Evolutionary conservation across 2,329 filamentous ascomycete species (phyloP).

Genomic region (Penicillium polonicum): DNA sequence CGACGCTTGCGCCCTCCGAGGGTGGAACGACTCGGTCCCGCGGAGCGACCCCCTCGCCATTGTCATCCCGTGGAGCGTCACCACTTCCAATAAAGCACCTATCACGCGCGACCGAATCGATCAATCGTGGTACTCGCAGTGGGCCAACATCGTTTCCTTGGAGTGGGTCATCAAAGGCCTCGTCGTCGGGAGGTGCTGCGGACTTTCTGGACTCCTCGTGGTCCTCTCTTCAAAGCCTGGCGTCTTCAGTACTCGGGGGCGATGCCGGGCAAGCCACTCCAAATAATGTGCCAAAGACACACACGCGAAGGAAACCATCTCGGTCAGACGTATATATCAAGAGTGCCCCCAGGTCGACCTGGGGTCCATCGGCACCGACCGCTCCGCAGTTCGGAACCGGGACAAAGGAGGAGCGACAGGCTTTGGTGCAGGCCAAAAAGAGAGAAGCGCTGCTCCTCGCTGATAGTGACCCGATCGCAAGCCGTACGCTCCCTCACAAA

Average conservation of each 20-base stretch:
- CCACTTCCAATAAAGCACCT: constrained; percentile 42
- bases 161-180: constrained; percentile 24
- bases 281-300: constrained; percentile 28
- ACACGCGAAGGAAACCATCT: constrained; percentile 40
- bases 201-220: constrained; percentile 48
- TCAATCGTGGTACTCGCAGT: constrained; percentile 22
- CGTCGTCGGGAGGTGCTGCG: constrained; percentile 29
- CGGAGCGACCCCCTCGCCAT: constrained; percentile 42
- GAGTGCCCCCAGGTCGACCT: constrained; percentile 32
- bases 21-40: constrained; percentile 36
- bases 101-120: constrained; percentile 33
- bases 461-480: constrained; percentile 40
- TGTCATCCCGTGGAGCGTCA: constrained; percentile 37
- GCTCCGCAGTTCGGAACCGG: constrained; percentile 37
- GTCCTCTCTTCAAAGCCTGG: constrained; percentile 50
- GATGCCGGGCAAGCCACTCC: constrained; percentile 33
- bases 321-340: constrained; percentile 33
- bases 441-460: constrained; percentile 47
- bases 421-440: constrained; percentile 49
- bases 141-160: constrained; percentile 26
- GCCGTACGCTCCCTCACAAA: constrained; percentile 43
- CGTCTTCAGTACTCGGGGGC: constrained; percentile 49
- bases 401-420: constrained; percentile 46
- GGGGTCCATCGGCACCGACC: constrained; percentile 43
- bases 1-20: constrained; percentile 21